Percentiles rank a stretch among this genome's conserved stretches.
phyloP scores from a whole-genome alignment of 495 filamentous ascomycete genomes.

The Trichoderma asperelloides region DNA sequence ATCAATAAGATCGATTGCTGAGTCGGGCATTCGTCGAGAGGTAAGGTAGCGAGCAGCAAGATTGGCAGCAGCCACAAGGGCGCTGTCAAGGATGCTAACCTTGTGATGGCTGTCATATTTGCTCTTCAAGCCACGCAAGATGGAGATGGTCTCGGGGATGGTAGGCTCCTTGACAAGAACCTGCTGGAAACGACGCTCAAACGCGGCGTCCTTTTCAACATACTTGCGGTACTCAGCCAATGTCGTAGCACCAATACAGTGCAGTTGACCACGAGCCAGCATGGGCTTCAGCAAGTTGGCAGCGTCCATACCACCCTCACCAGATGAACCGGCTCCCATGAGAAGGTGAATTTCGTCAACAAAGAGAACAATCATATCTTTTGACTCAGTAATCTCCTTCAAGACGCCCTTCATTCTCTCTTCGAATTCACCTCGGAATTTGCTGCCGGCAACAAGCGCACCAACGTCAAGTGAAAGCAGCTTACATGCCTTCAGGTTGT shows the following conservation, averaged over 20 bases:
- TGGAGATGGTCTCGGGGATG: conserved; percentile 86
- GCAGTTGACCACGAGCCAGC: conserved; percentile 89
- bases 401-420: conserved; percentile 98
- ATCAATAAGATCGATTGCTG: conserved; percentile 91
- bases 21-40: conserved; percentile 82
- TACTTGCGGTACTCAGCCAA: conserved; percentile 95
- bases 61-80: conserved; percentile 82
- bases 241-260: conserved; percentile 96
- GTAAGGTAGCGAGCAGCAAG: conserved; percentile 90
- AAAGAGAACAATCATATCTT: conserved; percentile 93
- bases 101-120: conserved; percentile 97
- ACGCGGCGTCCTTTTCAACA: conserved; percentile 96
- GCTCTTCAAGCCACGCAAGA: conserved; percentile 92
- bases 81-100: conserved; percentile 88
- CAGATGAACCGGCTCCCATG: conserved; percentile 89
- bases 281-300: conserved; percentile 96
- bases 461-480: conserved; percentile 92
- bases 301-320: conserved; percentile 97
- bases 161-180: conserved; percentile 89
- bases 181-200: conserved; percentile 97
- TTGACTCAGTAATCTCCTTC: conserved; percentile 93
- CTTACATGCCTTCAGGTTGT: conserved; percentile 89
- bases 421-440: conserved; percentile 96
- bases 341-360: conserved; percentile 98
- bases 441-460: conserved; percentile 89